phyloP scores from a whole-genome alignment of 2,329 filamentous ascomycete genomes.

The Clarireedia paspali region DNA sequence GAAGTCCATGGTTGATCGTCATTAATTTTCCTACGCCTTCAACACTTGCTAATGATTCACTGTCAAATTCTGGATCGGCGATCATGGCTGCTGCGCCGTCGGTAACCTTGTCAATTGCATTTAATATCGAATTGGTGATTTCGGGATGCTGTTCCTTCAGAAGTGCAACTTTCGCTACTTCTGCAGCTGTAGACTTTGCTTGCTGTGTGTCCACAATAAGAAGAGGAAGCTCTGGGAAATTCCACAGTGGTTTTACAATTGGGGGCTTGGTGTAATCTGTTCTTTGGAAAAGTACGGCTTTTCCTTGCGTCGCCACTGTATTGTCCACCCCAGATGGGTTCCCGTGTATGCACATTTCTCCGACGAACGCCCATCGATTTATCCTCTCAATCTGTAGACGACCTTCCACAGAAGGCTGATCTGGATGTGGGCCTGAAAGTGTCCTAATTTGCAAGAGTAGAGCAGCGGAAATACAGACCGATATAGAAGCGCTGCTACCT shows the following conservation, averaged over 20 bases:
- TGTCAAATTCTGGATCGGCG: constrained; percentile 58
- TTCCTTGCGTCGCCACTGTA: constrained; percentile 87
- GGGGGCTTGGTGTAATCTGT: constrained; percentile 72
- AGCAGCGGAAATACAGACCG: constrained; percentile 78
- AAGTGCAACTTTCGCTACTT: constrained; percentile 78
- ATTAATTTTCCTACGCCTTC: constrained; percentile 78
- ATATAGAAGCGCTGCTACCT: constrained; percentile 89
- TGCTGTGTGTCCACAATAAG: constrained; percentile 86
- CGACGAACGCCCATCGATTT: constrained; percentile 96
- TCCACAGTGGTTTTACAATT: constrained; percentile 65
- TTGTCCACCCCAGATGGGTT: constrained; percentile 97
- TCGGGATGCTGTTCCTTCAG: constrained; percentile 66
- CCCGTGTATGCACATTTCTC: constrained; percentile 94
- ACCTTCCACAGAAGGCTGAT: constrained; percentile 84
- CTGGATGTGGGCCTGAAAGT: constrained; percentile 81
- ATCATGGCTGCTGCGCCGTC: constrained; percentile 47
- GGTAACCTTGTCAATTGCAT: constrained; percentile 73
- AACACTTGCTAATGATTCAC: constrained; percentile 54
- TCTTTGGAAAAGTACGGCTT: constrained; percentile 86
- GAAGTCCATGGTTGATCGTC: constrained; percentile 85
- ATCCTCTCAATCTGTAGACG: constrained; percentile 87
- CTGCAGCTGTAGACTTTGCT: constrained; percentile 72
- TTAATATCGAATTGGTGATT: constrained; percentile 72
- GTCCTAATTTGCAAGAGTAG: constrained; percentile 83
- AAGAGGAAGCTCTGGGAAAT: constrained; percentile 87